A percentile compares a stretch with the other conserved stretches of the same genome.
phyloP scores from a whole-genome alignment of 176 grass and related monocot species.

The Dactylis glomerata region DNA sequence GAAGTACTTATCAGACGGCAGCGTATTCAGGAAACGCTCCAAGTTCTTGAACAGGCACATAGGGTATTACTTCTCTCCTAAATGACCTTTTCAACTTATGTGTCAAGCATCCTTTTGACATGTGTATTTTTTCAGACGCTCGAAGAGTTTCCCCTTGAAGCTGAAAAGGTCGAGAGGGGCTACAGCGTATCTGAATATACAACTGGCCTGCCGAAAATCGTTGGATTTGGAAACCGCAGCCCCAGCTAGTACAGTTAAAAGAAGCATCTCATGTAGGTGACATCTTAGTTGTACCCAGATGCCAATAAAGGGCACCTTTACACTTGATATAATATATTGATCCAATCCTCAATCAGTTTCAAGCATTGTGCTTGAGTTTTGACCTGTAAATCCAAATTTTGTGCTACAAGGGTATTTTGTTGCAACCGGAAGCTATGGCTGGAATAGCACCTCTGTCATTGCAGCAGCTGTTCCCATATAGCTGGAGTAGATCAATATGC shows the following conservation, averaged over 20 bases:
- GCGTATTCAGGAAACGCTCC: conserved; percentile 63
- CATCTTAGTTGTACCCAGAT: conserved; percentile 5
- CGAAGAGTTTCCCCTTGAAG: conserved; percentile 76
- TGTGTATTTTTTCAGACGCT: conserved; percentile 58
- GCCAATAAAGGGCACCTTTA: conserved; percentile 2
- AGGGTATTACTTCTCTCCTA: conserved; percentile 50
- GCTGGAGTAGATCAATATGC: neutral
- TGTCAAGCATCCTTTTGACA: conserved; percentile 19
- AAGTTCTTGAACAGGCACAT: conserved; percentile 77
- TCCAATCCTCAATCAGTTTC: neutral
- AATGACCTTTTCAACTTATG: conserved; percentile 21
- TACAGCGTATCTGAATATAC: conserved; percentile 39
- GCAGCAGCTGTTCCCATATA: neutral
- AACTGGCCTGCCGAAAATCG: conserved; percentile 50
- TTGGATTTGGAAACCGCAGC: conserved; percentile 23
- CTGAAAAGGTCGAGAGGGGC: conserved; percentile 74
- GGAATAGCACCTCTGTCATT: neutral
- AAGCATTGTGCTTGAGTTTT: neutral
- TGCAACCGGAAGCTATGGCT: neutral
- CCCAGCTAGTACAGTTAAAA: conserved; percentile 15
- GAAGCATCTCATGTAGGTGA: conserved; percentile 25
- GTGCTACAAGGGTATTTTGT: neutral
- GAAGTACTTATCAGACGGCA: conserved; percentile 74
- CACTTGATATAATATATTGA: neutral
- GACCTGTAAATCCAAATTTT: conserved; percentile 30